A percentile compares a stretch with the other conserved stretches of the same genome.
phyloP scores from a whole-genome alignment of 768 basidiomycete genomes.

The Tricholoma saponaceum region DNA sequence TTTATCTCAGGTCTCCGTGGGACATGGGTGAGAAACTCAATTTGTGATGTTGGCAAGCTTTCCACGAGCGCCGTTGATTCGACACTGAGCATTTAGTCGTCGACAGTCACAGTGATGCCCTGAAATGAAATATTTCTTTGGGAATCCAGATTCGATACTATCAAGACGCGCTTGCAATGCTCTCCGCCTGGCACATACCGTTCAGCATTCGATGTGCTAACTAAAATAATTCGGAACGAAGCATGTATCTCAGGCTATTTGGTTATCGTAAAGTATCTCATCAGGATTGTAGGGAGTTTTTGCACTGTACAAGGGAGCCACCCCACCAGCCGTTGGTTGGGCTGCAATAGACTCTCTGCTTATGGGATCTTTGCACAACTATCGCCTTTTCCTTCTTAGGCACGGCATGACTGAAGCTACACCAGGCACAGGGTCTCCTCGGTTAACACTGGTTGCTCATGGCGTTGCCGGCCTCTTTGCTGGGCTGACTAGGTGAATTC shows the following conservation, averaged over 20 bases:
- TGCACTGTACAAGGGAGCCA: slow-evolving; percentile 72
- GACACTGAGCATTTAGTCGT: slow-evolving; percentile 4
- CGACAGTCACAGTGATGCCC: neutral
- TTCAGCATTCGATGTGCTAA: slow-evolving; percentile 56
- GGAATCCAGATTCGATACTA: slow-evolving; percentile 56
- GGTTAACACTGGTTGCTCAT: slow-evolving; percentile 61
- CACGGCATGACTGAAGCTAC: slow-evolving; percentile 50
- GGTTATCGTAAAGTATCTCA: slow-evolving; percentile 3
- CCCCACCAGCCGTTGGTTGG: slow-evolving; percentile 72
- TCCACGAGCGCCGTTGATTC: neutral
- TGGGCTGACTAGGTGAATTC: slow-evolving; percentile 61
- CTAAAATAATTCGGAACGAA: slow-evolving; percentile 57
- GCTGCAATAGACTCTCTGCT: slow-evolving; percentile 68
- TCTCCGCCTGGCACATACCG: slow-evolving; percentile 59
- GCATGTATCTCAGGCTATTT: slow-evolving; percentile 26
- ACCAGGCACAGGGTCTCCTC: slow-evolving; percentile 37
- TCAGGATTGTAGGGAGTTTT: slow-evolving; percentile 41
- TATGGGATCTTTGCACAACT: slow-evolving; percentile 69
- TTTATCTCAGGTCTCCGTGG: slow-evolving; percentile 55
- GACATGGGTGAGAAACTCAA: slow-evolving; percentile 54
- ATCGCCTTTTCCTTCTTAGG: slow-evolving; percentile 55
- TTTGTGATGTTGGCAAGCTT: slow-evolving; percentile 6
- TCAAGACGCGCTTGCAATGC: slow-evolving; percentile 72
- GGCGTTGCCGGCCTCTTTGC: slow-evolving; percentile 65
- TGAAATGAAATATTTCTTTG: neutral